Evolutionary conservation across 2,329 filamentous ascomycete species (phyloP).

Genomic region (Xylariaceae sp.): DNA sequence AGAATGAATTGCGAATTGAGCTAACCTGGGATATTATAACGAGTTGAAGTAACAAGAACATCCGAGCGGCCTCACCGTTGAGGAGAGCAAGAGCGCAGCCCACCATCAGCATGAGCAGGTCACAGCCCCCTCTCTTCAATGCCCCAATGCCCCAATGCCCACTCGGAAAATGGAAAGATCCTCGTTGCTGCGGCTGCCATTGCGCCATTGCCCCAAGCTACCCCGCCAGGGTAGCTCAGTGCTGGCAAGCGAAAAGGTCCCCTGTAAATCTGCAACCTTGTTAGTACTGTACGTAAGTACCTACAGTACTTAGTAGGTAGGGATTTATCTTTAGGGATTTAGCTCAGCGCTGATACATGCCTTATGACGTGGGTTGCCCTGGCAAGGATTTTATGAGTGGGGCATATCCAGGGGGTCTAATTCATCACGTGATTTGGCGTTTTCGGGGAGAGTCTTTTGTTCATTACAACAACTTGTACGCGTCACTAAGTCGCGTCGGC

Average conservation of each 20-base stretch:
- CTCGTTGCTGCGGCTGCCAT: too few species aligned
- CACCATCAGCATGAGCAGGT: slow-evolving; percentile 15
- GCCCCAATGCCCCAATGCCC: slow-evolving; percentile 8
- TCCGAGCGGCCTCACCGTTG: too few species aligned
- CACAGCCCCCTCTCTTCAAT: slow-evolving; percentile 3
- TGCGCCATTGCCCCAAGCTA: not conserved
- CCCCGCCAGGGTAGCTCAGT: slow-evolving; percentile 8
- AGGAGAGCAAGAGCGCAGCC: not conserved
- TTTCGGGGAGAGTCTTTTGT: not conserved
- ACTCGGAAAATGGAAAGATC: too few species aligned
- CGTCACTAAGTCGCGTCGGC: slow-evolving; percentile 13
- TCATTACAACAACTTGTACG: slow-evolving; percentile 18
- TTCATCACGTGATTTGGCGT: slow-evolving; percentile 35
- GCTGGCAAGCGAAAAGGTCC: not conserved
- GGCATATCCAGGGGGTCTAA: not conserved
- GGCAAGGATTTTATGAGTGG: not conserved
- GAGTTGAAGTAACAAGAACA: not conserved
- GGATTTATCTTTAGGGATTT: slow-evolving; percentile 2
- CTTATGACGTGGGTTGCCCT: slow-evolving; percentile 17
- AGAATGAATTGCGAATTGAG: slow-evolving; percentile 1
- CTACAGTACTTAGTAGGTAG: too few species aligned
- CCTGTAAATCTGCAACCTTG: not conserved
- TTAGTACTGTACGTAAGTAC: not conserved
- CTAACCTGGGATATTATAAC: too few species aligned
- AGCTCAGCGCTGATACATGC: slow-evolving; percentile 2